A percentile compares a stretch with the other conserved stretches of the same genome.
Evolutionary conservation across 2,329 filamentous ascomycete genomes (phyloP).

Genomic region (Zopfia rhizophila): DNA sequence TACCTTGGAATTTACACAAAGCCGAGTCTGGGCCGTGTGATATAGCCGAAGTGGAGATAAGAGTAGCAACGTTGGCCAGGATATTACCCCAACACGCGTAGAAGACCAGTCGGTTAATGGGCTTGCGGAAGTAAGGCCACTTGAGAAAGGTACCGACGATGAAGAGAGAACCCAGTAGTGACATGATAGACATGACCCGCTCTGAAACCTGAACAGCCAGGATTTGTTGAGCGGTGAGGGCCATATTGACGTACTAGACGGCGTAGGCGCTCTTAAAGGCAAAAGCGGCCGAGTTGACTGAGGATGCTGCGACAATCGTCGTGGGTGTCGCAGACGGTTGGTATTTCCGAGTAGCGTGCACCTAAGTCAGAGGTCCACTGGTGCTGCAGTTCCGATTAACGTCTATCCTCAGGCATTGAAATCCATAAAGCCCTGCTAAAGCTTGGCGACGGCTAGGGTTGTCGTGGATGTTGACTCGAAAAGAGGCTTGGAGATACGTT

Average conservation of each 20-base stretch:
- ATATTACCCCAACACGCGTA: constrained; percentile 86
- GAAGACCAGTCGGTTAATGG: constrained; percentile 87
- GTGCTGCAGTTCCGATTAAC: neutral
- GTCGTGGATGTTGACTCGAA: too few relatives aligned
- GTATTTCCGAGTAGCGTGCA: too few relatives aligned
- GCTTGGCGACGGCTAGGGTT: too few relatives aligned
- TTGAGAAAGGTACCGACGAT: constrained; percentile 76
- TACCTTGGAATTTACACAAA: constrained; percentile 79
- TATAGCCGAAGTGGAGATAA: constrained; percentile 74
- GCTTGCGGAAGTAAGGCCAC: constrained; percentile 80
- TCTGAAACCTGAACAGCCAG: constrained; percentile 70
- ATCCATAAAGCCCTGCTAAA: too few relatives aligned
- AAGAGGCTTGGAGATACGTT: too few relatives aligned
- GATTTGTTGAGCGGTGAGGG: constrained; percentile 24
- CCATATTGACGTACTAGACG: constrained; percentile 20
- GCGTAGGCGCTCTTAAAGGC: too few relatives aligned
- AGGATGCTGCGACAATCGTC: too few relatives aligned
- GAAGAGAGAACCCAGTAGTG: constrained; percentile 75
- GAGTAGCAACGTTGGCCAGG: constrained; percentile 77
- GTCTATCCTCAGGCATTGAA: neutral
- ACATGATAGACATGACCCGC: constrained; percentile 75
- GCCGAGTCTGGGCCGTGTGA: constrained; percentile 49
- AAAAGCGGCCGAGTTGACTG: too few relatives aligned
- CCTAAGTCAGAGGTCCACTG: too few relatives aligned
- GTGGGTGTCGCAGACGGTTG: too few relatives aligned